Conservation (phyloP, 441 rosid genomes). For the Pelargonium australe region DNA sequence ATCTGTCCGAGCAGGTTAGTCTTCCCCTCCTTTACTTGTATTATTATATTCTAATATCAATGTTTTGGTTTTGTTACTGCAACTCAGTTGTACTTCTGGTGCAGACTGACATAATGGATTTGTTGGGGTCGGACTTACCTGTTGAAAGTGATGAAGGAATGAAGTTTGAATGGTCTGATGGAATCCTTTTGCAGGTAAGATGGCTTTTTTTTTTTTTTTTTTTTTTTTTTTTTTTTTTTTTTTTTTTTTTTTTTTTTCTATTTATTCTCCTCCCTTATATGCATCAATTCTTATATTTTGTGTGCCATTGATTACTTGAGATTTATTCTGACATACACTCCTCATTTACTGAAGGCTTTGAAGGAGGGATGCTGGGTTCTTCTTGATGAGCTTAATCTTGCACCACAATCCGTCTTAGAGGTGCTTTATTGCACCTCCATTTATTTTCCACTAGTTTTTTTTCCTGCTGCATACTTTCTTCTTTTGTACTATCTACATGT, state of each 20-base stretch:
- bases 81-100: slow-evolving; percentile 23
- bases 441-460: not conserved
- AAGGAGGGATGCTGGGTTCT: slow-evolving; percentile 98
- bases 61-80: slow-evolving; percentile 2
- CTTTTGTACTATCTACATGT: slow-evolving; percentile 13
- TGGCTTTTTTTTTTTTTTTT: slow-evolving; percentile 5
- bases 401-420: slow-evolving; percentile 98
- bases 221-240: not conserved
- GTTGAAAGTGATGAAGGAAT: slow-evolving; percentile 81
- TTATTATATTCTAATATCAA: not conserved
- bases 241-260: not conserved
- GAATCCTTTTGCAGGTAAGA: slow-evolving; percentile 76
- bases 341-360: slow-evolving; percentile 52
- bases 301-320: slow-evolving; percentile 8
- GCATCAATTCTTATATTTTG: not conserved
- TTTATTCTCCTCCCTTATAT: too few relatives aligned
- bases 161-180: slow-evolving; percentile 99
- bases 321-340: slow-evolving; percentile 10
- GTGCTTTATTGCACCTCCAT: slow-evolving; percentile 25
- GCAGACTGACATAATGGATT: slow-evolving; percentile 99
- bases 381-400: slow-evolving; percentile 98
- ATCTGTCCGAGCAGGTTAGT: slow-evolving; percentile 93
- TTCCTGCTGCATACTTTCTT: not conserved
- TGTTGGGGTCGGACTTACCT: slow-evolving; percentile 95
- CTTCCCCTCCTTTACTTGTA: not conserved